Percentiles rank a stretch among this genome's conserved stretches.
Conservation (phyloP, 2,329 filamentous ascomycete species). For the Alternaria ventricosa region DNA sequence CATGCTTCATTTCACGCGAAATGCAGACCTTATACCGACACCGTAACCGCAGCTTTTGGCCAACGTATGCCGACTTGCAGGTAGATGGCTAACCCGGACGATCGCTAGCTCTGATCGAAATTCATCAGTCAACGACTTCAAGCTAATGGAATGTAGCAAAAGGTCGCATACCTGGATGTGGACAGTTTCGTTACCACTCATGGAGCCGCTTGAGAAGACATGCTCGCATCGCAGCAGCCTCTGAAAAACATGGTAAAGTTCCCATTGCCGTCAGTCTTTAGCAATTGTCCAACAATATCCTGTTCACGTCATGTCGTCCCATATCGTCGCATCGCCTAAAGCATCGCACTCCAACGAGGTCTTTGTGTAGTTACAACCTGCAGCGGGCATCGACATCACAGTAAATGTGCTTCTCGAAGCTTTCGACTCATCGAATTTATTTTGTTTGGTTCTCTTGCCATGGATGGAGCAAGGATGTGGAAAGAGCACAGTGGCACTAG, state of each 20-base stretch:
- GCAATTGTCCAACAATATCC: not conserved
- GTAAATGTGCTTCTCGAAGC: accelerated
- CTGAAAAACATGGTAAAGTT: not conserved
- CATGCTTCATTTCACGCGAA: not conserved
- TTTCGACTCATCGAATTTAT: not conserved
- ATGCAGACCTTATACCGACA: not conserved
- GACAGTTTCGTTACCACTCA: accelerated
- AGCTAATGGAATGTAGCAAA: not conserved
- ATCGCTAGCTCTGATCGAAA: not conserved
- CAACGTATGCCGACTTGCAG: not conserved
- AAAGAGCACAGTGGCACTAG: not conserved
- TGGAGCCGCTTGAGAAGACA: not conserved
- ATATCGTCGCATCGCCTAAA: not conserved
- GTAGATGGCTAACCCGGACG: not conserved
- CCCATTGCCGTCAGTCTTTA: not conserved
- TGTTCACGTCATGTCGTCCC: not conserved
- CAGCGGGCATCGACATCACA: not conserved
- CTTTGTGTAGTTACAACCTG: not conserved
- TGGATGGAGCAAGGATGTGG: not conserved
- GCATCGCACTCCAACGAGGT: not conserved
- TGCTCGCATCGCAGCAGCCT: not conserved
- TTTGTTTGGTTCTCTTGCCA: not conserved
- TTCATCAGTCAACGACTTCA: not conserved
- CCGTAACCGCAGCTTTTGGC: not conserved
- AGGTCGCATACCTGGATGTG: not conserved